These are phyloP conservation scores for Harrya chromipes DNA, from an alignment of 768 basidiomycete species.

Conservation along the genomic window DNA sequence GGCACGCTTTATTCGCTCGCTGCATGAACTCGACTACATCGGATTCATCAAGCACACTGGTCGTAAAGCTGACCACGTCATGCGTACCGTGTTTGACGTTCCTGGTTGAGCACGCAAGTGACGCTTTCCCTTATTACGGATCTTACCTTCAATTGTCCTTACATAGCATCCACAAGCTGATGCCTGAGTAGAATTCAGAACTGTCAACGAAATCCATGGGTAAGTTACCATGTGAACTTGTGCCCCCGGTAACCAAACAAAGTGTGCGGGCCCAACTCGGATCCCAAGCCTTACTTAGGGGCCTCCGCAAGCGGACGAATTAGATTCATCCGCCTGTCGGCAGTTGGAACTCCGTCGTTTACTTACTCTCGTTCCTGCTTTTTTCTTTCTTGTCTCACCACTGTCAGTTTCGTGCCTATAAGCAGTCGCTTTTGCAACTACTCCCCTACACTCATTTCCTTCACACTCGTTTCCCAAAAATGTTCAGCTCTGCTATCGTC, in stretches of 20 bases:
- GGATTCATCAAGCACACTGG: slow-evolving; percentile 80
- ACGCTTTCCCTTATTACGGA: background rate
- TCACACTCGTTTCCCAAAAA: slow-evolving; percentile 27
- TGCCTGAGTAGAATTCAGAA: background rate
- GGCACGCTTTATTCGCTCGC: slow-evolving; percentile 71
- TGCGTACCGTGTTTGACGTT: slow-evolving; percentile 61
- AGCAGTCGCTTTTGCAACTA: slow-evolving; percentile 7
- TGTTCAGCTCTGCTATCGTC: slow-evolving; percentile 51
- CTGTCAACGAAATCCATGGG: slow-evolving; percentile 2
- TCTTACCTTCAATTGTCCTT: slow-evolving; percentile 12
- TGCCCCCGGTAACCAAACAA: too few relatives aligned
- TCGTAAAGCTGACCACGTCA: slow-evolving; percentile 73
- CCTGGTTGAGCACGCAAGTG: slow-evolving; percentile 9
- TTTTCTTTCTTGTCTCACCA: background rate
- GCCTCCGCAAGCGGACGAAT: background rate
- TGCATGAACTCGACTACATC: slow-evolving; percentile 80
- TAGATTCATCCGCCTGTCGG: background rate
- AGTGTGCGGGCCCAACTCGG: background rate
- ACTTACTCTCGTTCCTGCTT: too few relatives aligned
- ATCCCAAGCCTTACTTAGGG: background rate
- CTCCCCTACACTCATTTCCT: slow-evolving; percentile 24
- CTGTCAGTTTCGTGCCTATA: background rate
- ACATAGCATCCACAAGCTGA: slow-evolving; percentile 1
- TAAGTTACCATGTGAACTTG: too few relatives aligned
- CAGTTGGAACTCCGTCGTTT: slow-evolving; percentile 36